Base-by-base conservation (phyloP, 1,139 yeast genomes). In the Saccharomycopsis crataegensis region DNA sequence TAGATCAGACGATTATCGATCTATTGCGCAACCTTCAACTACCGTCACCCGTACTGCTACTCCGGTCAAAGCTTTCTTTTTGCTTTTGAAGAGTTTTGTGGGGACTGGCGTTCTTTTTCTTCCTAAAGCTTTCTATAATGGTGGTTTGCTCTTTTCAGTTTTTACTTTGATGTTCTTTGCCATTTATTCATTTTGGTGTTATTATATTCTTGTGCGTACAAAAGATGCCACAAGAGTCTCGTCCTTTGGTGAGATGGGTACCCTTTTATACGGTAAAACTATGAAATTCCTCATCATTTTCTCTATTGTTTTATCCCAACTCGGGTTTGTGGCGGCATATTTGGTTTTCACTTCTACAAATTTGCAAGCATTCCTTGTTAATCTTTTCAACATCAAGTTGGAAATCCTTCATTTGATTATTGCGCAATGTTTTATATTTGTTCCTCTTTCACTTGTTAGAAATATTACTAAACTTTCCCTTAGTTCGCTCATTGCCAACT, bases 41-140 rank as follows among this genome's bases (percentile, higher is more conserved):
- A 36, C 5, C 11, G 16, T 17, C 9, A 12, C n/a, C 14, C 36
- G 44, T 40, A 82, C 87, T 7, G 85, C 89, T 0, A 79, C 88
- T 1, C 83, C 86, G 5, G 57, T 72, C 33, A 84, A 83, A 62
- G 83, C 90, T 0, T 86, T 82, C 61, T 78, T 86, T 58, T 69
- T 86, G 51, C 71, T 86, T 57, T 74, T 86, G 61, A 86, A 86
- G 67, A 82, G 90, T 0, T 77, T 86, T 57, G 83, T 86, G 12
- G 94, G 94, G 0, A 83, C 91, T 0, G 94, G 94, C n/a, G 81
- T 86, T 2, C 68, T 86, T 17, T 86, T 86, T 60, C 69, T 86
- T 48, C 93, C 94, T 2, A 76, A 79, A 50, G 93, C 88, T 0
- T 86, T 86, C 64, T 72, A 73, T 59, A 84, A 85, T 65, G 94